Percentiles rank a stretch among this genome's conserved stretches.
phyloP scores from a whole-genome alignment of 768 basidiomycete species.

The Tylopilus cervinicoccineus region DNA sequence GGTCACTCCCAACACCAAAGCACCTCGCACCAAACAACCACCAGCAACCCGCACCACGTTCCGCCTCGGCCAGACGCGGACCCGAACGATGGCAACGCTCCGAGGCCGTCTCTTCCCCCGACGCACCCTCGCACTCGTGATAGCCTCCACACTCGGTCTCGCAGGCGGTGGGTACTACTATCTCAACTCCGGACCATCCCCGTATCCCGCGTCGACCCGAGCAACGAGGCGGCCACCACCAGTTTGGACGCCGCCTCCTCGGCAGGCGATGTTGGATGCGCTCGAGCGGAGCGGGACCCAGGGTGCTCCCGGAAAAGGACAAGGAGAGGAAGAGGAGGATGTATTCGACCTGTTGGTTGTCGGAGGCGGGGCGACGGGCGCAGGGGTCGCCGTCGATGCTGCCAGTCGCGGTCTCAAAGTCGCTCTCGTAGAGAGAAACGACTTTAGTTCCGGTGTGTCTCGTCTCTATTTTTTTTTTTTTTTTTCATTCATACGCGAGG shows the following conservation, averaged over 20 bases:
- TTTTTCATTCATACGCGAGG: not conserved
- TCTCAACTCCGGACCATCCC: slow-evolving; percentile 66
- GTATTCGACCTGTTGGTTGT: slow-evolving; percentile 81
- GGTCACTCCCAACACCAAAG: not conserved
- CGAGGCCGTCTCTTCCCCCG: slow-evolving; percentile 45
- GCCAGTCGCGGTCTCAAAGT: slow-evolving; percentile 89
- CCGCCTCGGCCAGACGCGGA: too few species aligned
- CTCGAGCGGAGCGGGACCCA: slow-evolving; percentile 31
- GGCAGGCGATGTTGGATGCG: slow-evolving; percentile 59
- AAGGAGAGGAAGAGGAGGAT: slow-evolving; percentile 48
- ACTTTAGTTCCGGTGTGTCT: slow-evolving; percentile 78
- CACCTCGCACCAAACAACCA: too few species aligned
- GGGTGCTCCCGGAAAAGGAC: slow-evolving; percentile 20
- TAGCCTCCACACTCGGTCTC: slow-evolving; percentile 49
- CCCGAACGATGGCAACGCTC: slow-evolving; percentile 1
- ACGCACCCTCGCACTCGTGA: slow-evolving; percentile 48
- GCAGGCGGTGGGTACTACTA: slow-evolving; percentile 65
- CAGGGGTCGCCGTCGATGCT: slow-evolving; percentile 95
- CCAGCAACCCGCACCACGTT: too few species aligned
- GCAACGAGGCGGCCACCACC: slow-evolving; percentile 71
- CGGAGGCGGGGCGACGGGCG: slow-evolving; percentile 94
- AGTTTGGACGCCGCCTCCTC: slow-evolving; percentile 72
- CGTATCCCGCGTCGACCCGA: slow-evolving; percentile 56
- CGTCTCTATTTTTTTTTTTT: not conserved
- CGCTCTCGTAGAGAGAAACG: slow-evolving; percentile 88